phyloP scores from a whole-genome alignment of 2,329 filamentous ascomycete species.

The Xylaria sp. region DNA sequence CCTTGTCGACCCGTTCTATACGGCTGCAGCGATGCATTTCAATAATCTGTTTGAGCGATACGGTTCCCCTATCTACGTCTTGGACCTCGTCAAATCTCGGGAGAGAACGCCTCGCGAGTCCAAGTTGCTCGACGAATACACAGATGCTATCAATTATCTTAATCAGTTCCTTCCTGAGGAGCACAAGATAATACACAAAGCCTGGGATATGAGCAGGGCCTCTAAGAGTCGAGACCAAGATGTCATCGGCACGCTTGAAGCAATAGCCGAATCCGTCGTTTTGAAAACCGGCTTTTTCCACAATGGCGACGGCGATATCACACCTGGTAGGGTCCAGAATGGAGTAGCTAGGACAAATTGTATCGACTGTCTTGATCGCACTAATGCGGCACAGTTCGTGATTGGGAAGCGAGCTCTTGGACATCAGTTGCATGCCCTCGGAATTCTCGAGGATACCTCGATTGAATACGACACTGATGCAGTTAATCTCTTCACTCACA shows the following conservation, averaged over 20 bases:
- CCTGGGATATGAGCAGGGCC: slow-evolving; percentile 97
- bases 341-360: slow-evolving; percentile 94
- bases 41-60: slow-evolving; percentile 92
- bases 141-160: slow-evolving; percentile 80
- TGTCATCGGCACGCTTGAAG: slow-evolving; percentile 86
- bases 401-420: slow-evolving; percentile 92
- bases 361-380: slow-evolving; percentile 94
- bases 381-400: slow-evolving; percentile 96
- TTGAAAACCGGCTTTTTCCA: slow-evolving; percentile 88
- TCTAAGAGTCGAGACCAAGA: slow-evolving; percentile 89
- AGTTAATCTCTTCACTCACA: slow-evolving; percentile 92
- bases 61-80: slow-evolving; percentile 81
- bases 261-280: slow-evolving; percentile 82
- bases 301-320: slow-evolving; percentile 70
- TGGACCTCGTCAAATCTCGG: slow-evolving; percentile 85
- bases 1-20: slow-evolving; percentile 93
- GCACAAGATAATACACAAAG: slow-evolving; percentile 86
- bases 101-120: slow-evolving; percentile 88
- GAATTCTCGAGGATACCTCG: slow-evolving; percentile 71
- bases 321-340: slow-evolving; percentile 70
- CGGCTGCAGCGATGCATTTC: slow-evolving; percentile 87
- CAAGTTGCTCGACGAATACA: slow-evolving; percentile 82
- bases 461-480: slow-evolving; percentile 94
- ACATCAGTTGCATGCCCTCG: slow-evolving; percentile 85
- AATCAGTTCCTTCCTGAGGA: slow-evolving; percentile 85